Evolutionary conservation across 2,329 filamentous ascomycete species (phyloP).

Genomic region (Ophiostoma sp.): DNA sequence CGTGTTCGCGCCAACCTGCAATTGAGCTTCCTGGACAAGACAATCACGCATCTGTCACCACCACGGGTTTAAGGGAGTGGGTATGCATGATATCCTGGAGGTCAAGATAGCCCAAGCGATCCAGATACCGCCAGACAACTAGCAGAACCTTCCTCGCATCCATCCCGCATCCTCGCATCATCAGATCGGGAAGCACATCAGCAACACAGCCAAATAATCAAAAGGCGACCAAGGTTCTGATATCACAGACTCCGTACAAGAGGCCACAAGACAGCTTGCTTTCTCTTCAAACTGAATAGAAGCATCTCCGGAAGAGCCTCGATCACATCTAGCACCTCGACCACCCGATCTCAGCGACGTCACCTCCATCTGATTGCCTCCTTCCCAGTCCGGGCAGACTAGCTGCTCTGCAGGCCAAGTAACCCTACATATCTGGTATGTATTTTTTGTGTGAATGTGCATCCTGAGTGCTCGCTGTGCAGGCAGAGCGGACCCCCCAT

Average conservation of each 20-base stretch:
- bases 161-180: slow-evolving; percentile 2
- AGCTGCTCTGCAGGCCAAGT: slow-evolving; percentile 9
- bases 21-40: neutral
- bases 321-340: neutral
- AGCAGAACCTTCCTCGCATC: neutral
- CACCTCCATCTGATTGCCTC: slow-evolving; percentile 8
- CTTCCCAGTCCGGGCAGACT: slow-evolving; percentile 13
- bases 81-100: neutral
- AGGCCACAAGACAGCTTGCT: neutral
- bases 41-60: slow-evolving; percentile 1
- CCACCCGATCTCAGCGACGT: neutral
- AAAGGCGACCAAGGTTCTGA: neutral
- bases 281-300: neutral
- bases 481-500: slow-evolving; percentile 12
- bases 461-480: slow-evolving; percentile 9
- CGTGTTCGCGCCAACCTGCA: neutral
- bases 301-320: neutral
- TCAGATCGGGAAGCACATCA: neutral
- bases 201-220: neutral
- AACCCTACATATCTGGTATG: slow-evolving; percentile 11
- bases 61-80: neutral
- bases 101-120: slow-evolving; percentile 3
- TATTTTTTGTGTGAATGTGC: slow-evolving; percentile 4
- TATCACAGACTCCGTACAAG: neutral
- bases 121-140: neutral